Conservation (phyloP, 2,329 filamentous ascomycete species). For the Cercospora zeae-maydis region DNA sequence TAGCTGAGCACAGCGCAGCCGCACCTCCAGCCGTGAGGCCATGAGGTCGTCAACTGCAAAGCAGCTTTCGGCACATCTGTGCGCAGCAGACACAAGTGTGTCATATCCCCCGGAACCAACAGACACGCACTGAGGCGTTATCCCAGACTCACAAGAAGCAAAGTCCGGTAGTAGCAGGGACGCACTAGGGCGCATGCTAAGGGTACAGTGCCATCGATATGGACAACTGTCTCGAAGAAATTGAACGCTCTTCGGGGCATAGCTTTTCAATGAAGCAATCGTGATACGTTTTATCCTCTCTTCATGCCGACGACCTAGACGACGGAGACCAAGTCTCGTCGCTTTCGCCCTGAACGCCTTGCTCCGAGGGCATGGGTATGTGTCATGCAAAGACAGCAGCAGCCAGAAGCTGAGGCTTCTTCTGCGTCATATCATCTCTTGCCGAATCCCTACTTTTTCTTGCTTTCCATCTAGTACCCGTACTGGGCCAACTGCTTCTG, state of each 20-base stretch:
- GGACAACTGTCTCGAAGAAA: constrained; percentile 13
- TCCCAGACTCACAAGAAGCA: neutral
- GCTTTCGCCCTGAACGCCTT: constrained; percentile 2
- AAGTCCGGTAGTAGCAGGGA: constrained; percentile 10
- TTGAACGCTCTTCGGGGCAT: constrained; percentile 14
- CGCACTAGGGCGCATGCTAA: constrained; percentile 5
- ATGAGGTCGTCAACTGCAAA: neutral
- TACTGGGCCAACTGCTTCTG: constrained; percentile 81
- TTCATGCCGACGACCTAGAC: constrained; percentile 2
- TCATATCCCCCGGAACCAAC: constrained; percentile 4
- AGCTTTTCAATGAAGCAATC: constrained; percentile 13
- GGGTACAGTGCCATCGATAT: constrained; percentile 5
- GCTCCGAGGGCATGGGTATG: constrained; percentile 7
- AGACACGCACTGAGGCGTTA: constrained; percentile 11
- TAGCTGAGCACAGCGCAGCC: neutral
- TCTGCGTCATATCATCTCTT: constrained; percentile 7
- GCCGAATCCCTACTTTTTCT: neutral
- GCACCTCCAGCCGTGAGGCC: neutral
- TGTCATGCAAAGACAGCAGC: constrained; percentile 13
- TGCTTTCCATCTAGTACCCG: constrained; percentile 69
- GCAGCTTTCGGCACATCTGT: neutral
- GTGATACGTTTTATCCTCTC: constrained; percentile 10
- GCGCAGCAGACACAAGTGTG: neutral
- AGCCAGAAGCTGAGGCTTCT: neutral
- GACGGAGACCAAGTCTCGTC: neutral